Evolutionary conservation across 1,284 basidiomycete species (phyloP).

Genomic region (Termitomyces sp.): DNA sequence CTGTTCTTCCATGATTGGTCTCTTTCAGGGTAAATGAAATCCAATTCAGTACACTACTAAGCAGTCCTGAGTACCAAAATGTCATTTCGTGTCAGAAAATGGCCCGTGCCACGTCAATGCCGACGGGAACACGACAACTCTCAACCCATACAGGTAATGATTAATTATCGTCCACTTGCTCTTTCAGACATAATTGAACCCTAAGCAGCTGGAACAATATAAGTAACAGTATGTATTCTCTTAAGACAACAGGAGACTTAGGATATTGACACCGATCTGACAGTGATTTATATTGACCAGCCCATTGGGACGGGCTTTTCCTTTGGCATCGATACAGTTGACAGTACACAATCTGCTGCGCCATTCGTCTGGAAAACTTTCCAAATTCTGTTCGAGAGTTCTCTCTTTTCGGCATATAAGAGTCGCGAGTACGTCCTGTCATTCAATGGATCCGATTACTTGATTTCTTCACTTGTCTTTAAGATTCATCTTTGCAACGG

Average conservation of each 20-base stretch:
- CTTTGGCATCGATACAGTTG: conserved; percentile 48
- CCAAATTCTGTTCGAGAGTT: conserved; percentile 63
- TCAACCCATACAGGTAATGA: conserved; percentile 50
- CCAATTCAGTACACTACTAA: background rate
- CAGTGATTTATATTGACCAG: conserved; percentile 75
- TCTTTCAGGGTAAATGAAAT: conserved; percentile 49
- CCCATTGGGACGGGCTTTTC: conserved; percentile 69
- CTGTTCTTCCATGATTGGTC: conserved; percentile 60
- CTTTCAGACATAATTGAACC: background rate
- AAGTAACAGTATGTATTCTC: conserved; percentile 48
- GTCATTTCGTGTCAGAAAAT: conserved; percentile 35
- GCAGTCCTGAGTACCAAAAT: background rate
- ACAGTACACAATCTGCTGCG: conserved; percentile 49
- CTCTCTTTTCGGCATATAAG: conserved; percentile 51
- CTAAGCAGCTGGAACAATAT: conserved; percentile 60
- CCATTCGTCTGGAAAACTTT: conserved; percentile 58
- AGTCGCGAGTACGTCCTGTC: conserved; percentile 44
- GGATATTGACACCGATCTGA: background rate
- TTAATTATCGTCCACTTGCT: no score
- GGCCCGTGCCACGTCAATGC: conserved; percentile 56
- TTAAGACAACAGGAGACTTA: background rate
- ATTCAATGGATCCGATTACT: background rate
- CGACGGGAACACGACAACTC: conserved; percentile 43
- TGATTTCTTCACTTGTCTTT: background rate
- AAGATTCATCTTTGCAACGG: conserved; percentile 60